These are phyloP conservation scores for Xerocomellus amylosporus DNA, from an alignment of 768 basidiomycete species.

Conservation along the genomic window DNA sequence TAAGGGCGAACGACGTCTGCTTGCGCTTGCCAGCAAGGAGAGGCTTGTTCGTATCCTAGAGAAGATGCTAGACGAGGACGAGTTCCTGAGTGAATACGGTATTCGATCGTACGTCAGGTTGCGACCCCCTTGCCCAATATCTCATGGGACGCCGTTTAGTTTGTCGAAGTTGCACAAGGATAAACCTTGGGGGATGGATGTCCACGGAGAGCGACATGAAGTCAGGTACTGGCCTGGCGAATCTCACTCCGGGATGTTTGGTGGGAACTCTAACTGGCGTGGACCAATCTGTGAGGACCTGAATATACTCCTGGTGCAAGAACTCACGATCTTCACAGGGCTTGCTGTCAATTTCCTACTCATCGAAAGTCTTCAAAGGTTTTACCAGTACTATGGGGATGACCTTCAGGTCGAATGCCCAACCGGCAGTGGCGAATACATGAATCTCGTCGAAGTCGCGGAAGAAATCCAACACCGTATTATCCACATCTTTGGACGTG, in stretches of 20 bases:
- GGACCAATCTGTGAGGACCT: constrained; percentile 73
- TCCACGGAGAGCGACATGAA: constrained; percentile 87
- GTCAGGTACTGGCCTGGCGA: constrained; percentile 99
- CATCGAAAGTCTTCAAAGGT: constrained; percentile 94
- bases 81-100: constrained; percentile 94
- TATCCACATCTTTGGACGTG: constrained; percentile 97
- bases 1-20: constrained; percentile 79
- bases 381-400: constrained; percentile 97
- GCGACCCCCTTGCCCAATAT: neutral
- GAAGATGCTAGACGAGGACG: constrained; percentile 96
- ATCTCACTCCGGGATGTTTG: constrained; percentile 96
- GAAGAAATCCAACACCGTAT: constrained; percentile 99
- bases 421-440: constrained; percentile 94
- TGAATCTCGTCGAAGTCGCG: constrained; percentile 91
- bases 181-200: constrained; percentile 92
- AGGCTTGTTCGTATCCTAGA: constrained; percentile 82
- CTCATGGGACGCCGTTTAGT: constrained; percentile 39
- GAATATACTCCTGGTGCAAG: neutral
- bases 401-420: constrained; percentile 94
- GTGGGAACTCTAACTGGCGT: constrained; percentile 97
- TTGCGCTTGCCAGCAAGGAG: constrained; percentile 92
- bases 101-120: constrained; percentile 78
- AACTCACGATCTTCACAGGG: constrained; percentile 48
- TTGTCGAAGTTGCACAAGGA: constrained; percentile 89
- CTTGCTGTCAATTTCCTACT: constrained; percentile 94